These are phyloP conservation scores for Macrotyloma uniflorum DNA, from an alignment of 306 rosid genomes.

Conservation along the genomic window DNA sequence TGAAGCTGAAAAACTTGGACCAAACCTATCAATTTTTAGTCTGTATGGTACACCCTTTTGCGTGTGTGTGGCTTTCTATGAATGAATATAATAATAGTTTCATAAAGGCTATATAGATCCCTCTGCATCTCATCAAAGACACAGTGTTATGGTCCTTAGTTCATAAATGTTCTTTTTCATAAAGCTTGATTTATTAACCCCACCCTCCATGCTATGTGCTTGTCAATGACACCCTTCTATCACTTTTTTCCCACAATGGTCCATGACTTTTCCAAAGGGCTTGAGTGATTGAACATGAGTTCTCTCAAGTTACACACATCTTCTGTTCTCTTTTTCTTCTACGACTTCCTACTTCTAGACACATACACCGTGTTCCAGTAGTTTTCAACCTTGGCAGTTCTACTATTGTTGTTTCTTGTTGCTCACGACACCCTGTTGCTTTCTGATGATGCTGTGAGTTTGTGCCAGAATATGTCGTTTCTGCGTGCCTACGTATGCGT, in stretches of 20 bases:
- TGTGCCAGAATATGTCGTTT: constrained; percentile 27
- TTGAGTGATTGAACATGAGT: constrained; percentile 23
- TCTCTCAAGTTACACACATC: constrained; percentile 9
- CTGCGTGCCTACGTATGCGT: constrained; percentile 28
- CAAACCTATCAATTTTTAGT: background rate
- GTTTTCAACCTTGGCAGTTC: constrained; percentile 40
- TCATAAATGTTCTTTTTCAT: background rate
- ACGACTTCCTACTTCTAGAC: constrained; percentile 37
- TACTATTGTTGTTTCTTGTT: constrained; percentile 39
- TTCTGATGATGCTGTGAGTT: background rate
- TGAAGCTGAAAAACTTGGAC: background rate
- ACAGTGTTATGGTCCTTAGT: constrained; percentile 40
- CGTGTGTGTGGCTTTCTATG: constrained; percentile 2
- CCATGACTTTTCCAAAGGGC: constrained; percentile 27
- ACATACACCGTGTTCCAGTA: constrained; percentile 23
- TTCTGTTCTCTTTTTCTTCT: constrained; percentile 28
- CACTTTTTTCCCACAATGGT: constrained; percentile 11
- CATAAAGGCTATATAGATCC: constrained; percentile 35
- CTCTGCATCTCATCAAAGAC: constrained; percentile 28
- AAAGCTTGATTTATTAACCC: constrained; percentile 37
- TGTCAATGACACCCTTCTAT: constrained; percentile 21
- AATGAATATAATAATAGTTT: constrained; percentile 25
- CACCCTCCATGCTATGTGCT: constrained; percentile 40
- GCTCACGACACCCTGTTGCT: constrained; percentile 27
- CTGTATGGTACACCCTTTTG: background rate